Base-by-base conservation (phyloP, 192 early-diverging fungal species). In the Podochytrium sp. region DNA sequence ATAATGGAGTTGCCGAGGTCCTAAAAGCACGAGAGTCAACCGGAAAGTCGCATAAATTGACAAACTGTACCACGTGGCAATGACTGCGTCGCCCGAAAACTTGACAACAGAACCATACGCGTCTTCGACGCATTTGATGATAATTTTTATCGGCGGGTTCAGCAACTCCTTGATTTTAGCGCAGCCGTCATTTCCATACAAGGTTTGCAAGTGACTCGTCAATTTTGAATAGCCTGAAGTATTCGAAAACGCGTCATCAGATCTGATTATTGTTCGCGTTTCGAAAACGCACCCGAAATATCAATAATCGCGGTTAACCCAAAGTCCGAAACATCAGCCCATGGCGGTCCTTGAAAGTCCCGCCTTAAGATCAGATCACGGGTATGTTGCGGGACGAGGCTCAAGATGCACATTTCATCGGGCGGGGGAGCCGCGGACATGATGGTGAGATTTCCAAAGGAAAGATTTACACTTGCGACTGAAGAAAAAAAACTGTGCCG, bases 131-230 rank as follows among this genome's bases (percentile, higher is more conserved):
- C 53, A 40, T 12, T 60, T 59, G 33, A 76, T 76, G 65, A 76
- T 76, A 33, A 39, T 32, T 14, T 60, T 68, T 33, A 76, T 69
- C 12, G 75, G 75, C 0, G 75, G 75, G 37, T 76, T 76, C 2
- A 76, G 59, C 12, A 76, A 23, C 59, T 76, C 75, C 25, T 63
- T 57, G 14, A 76, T 41, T 68, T 68, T 68, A 4, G 65, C 75
- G 7, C 69, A 53, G 29, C 69, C 69, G 38, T 71, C 69, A 37
- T 71, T 60, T 71, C 69, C 69, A 51, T 71, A 71, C 20, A 42
- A 33, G 1, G 10, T 37, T 34, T 71, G 30, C 20, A 71, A 39
- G 7, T 43, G 53, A 38, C 69, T 71, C 40, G 69, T 71, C 10
- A 71, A 37, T 27, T 71, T 71, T 10, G 69, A 71, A 38, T 71